Conservation (phyloP, 1,139 yeast genomes). For the Debaryomycetaceae sp. region DNA sequence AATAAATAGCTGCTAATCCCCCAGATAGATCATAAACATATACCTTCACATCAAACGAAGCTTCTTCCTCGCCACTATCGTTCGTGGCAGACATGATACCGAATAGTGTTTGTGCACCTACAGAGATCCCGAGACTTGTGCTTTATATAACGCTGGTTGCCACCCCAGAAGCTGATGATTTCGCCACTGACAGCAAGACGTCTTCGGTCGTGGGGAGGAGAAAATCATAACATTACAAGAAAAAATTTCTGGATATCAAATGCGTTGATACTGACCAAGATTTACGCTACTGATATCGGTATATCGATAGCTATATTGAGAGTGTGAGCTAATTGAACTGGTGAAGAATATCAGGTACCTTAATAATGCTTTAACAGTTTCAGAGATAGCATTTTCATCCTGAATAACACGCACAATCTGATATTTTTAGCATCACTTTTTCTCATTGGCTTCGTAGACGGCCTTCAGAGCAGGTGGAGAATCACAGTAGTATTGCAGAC, state of each 20-base stretch:
- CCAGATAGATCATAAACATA: conserved; percentile 64
- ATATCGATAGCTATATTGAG: no score
- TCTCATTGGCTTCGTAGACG: no score
- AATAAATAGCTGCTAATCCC: conserved; percentile 40
- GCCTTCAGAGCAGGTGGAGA: no score
- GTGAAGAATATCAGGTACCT: no score
- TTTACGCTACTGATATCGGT: no score
- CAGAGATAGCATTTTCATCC: no score
- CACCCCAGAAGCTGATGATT: not conserved
- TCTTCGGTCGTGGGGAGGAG: not conserved
- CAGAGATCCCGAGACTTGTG: not conserved
- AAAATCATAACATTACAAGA: not conserved
- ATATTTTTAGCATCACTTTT: no score
- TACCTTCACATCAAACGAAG: conserved; percentile 39
- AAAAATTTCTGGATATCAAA: not conserved
- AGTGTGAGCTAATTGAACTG: no score
- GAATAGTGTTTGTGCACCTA: no score
- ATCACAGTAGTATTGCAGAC: no score
- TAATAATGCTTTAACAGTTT: no score
- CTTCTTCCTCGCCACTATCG: conserved; percentile 10
- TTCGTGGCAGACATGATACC: not conserved
- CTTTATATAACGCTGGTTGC: not conserved
- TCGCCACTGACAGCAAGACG: not conserved
- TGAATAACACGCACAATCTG: no score
- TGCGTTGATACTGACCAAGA: not conserved